Base-by-base conservation (phyloP, 2,329 filamentous ascomycete species). In the Westerdykella ornata region DNA sequence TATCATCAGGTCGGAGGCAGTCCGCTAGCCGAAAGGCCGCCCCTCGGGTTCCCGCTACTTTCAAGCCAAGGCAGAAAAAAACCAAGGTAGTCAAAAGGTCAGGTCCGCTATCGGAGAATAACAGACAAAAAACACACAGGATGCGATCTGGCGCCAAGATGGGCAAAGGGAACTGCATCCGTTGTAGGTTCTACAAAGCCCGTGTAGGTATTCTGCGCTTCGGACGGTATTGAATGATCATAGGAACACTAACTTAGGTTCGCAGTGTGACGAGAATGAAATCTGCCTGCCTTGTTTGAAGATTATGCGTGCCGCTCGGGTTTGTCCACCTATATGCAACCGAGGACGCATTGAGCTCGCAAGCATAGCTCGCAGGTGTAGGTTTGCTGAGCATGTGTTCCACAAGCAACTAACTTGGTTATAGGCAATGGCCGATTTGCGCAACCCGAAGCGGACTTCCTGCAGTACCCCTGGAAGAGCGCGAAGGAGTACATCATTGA, bases 371-470 rank as follows among this genome's bases (percentile, higher is more conserved):
- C 59, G 62, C 29, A 57, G 54, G 15, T 60, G 60, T 62, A 57
- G 34, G 48, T 30, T 22, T 22, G 15, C 5, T 9, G 1, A 17
- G 14, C 9, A 33, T 17, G 30, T n/a, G 11, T 15, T 35, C 8
- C 13, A 39, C 5, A 20, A 14, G 2, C 15, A n/a, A 3, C 14
- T 16, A 17, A 26, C 30, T 18, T 14, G 36, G 5, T 14, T 47
- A 55, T 6, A 60, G 60, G 60, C 40, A 65, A 66, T 45, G 62
- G 60, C 12, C 60, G 62, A 20, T 62, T 63, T 35, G 54, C 58
- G 30, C 62, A 66, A 41, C 49, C 54, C 19, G 56, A 63, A 39
- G 62, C 56, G 13, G 55, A 59, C 19, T 66, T 63, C 22, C 37
- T 59, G 15, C 46, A 42, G 9, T 63, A 61, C 32, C 55, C 56